Evolutionary conservation across 176 grass and related monocot genomes (phyloP).

Genomic region (Typha latifolia): DNA sequence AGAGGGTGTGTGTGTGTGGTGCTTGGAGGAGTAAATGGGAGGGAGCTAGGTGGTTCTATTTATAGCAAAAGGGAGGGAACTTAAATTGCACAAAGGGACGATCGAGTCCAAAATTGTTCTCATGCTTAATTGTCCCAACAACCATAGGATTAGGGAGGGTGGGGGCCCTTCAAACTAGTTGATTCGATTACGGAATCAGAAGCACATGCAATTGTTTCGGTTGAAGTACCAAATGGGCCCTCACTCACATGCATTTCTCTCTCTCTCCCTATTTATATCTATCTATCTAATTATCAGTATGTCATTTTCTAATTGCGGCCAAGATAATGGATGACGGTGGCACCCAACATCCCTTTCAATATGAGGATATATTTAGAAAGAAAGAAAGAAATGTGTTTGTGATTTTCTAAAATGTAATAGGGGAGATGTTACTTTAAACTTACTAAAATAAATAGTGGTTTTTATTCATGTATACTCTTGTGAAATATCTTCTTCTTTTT

Average conservation of each 20-base stretch:
- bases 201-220: conserved; percentile 33
- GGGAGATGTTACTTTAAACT: not conserved
- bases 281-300: not conserved
- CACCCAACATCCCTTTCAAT: not conserved
- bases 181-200: conserved; percentile 21
- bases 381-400: not conserved
- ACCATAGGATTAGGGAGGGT: not conserved
- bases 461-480: not conserved
- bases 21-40: not conserved
- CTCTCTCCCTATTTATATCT: too few species aligned
- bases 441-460: not conserved
- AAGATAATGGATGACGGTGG: not conserved
- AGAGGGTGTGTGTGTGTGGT: not conserved
- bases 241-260: conserved; percentile 1
- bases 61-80: not conserved
- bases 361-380: not conserved
- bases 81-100: not conserved
- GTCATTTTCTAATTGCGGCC: not conserved
- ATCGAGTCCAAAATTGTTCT: not conserved
- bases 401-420: not conserved
- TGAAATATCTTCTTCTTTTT: too few species aligned
- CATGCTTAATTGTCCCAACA: not conserved
- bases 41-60: not conserved
- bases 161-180: not conserved
- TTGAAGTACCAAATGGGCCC: conserved; percentile 6